A percentile compares a stretch with the other conserved stretches of the same genome.
These are phyloP conservation scores for Parasarocladium wereldwijsianum DNA, from an alignment of 2,329 filamentous ascomycete genomes.

Conservation along the genomic window DNA sequence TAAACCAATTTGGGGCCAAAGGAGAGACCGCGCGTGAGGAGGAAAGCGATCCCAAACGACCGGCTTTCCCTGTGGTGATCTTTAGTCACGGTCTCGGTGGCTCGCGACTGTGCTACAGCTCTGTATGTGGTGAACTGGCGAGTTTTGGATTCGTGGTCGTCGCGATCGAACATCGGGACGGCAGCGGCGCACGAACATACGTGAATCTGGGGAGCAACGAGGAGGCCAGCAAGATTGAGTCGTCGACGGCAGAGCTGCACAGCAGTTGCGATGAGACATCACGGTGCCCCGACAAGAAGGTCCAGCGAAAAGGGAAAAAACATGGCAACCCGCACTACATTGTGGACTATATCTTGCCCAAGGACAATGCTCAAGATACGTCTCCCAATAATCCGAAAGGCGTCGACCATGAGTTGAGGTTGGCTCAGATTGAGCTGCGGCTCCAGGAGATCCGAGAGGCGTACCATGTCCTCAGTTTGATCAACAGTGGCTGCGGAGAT, in stretches of 20 bases:
- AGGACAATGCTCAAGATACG: conserved; percentile 34
- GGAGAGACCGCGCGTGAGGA: conserved; percentile 17
- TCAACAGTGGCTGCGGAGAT: conserved; percentile 38
- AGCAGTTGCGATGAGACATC: conserved; percentile 9
- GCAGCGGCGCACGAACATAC: conserved; percentile 44
- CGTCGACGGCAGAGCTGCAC: conserved; percentile 13
- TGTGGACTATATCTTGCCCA: conserved; percentile 50
- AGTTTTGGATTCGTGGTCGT: conserved; percentile 52
- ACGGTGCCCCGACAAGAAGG: conserved; percentile 6
- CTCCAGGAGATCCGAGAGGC: conserved; percentile 52
- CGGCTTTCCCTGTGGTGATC: conserved; percentile 45
- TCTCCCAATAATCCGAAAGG: conserved; percentile 41
- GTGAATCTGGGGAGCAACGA: conserved; percentile 37
- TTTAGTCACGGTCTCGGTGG: conserved; percentile 55
- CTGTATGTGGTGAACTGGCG: conserved; percentile 50
- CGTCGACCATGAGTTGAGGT: conserved; percentile 43
- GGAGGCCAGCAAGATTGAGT: conserved; percentile 16
- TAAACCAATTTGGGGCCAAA: conserved; percentile 18
- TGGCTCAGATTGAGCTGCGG: conserved; percentile 46
- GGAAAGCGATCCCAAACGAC: conserved; percentile 13
- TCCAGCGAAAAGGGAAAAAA: conserved; percentile 11
- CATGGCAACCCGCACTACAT: conserved; percentile 24
- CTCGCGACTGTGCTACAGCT: conserved; percentile 46
- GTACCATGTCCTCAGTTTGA: conserved; percentile 37
- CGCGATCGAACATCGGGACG: conserved; percentile 50